Conservation (phyloP, 176 grass and related monocot genomes). For the Zoysia pacifica region DNA sequence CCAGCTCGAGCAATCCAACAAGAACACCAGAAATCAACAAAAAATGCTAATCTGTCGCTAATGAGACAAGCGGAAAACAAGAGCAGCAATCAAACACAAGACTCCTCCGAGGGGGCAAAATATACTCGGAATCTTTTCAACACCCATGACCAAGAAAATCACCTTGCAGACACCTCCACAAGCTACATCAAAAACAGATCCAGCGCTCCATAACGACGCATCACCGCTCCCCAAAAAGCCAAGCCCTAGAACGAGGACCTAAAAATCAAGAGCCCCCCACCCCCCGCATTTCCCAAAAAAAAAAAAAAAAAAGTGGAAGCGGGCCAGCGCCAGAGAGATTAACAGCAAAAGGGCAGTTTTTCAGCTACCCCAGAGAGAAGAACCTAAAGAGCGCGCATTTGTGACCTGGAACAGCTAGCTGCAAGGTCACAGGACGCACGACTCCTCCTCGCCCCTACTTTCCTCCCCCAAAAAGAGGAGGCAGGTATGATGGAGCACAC, state of each 20-base stretch:
- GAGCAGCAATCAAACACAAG: neutral
- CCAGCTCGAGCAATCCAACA: neutral
- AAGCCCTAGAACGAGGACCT: slow-evolving; percentile 23
- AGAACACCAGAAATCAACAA: neutral
- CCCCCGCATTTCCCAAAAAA: slow-evolving; percentile 48
- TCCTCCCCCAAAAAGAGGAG: slow-evolving; percentile 2
- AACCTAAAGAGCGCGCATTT: slow-evolving; percentile 36
- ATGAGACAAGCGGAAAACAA: neutral
- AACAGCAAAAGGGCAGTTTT: slow-evolving; percentile 44
- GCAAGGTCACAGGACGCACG: slow-evolving; percentile 55
- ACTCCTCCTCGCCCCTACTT: slow-evolving; percentile 15
- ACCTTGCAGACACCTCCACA: slow-evolving; percentile 30
- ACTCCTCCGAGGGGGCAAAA: neutral
- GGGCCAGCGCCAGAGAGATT: slow-evolving; percentile 47
- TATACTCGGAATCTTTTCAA: neutral
- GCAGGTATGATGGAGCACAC: slow-evolving; percentile 46
- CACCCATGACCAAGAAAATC: slow-evolving; percentile 10
- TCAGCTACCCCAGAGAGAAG: slow-evolving; percentile 32
- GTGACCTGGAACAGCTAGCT: slow-evolving; percentile 62
- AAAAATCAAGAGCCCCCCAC: slow-evolving; percentile 38
- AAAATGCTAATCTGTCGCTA: neutral
- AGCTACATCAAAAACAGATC: slow-evolving; percentile 39
- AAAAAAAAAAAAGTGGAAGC: slow-evolving; percentile 44
- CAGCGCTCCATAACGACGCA: slow-evolving; percentile 43
- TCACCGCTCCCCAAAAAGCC: slow-evolving; percentile 34